Percentiles rank a stretch among this genome's conserved stretches.
phyloP scores from a whole-genome alignment of 164 flowering plant genomes.

The Umbilicus rupestris region DNA sequence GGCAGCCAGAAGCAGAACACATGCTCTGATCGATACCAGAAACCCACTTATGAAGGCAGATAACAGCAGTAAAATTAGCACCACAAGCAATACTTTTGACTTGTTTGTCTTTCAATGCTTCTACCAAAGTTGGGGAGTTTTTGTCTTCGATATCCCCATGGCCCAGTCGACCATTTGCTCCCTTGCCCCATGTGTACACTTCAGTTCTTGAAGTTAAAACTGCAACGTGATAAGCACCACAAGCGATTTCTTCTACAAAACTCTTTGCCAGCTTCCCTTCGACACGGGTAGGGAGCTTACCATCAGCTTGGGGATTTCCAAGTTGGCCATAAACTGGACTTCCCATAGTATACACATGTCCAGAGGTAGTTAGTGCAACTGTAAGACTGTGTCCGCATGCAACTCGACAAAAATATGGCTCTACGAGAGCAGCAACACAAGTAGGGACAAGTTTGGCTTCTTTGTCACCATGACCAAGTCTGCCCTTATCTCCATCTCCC shows the following conservation, averaged over 20 bases:
- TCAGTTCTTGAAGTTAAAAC: slow-evolving; percentile 91
- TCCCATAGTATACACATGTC: slow-evolving; percentile 95
- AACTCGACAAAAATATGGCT: slow-evolving; percentile 89
- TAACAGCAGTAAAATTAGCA: slow-evolving; percentile 80
- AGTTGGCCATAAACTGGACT: slow-evolving; percentile 94
- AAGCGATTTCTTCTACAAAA: slow-evolving; percentile 91
- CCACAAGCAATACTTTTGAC: slow-evolving; percentile 98
- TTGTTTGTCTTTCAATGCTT: slow-evolving; percentile 91
- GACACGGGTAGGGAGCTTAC: slow-evolving; percentile 78
- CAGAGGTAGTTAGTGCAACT: slow-evolving; percentile 87
- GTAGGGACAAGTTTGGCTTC: slow-evolving; percentile 91
- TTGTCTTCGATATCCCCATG: slow-evolving; percentile 90
- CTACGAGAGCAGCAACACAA: slow-evolving; percentile 93
- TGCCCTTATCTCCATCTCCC: slow-evolving; percentile 98
- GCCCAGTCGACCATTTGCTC: slow-evolving; percentile 92
- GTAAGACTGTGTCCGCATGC: slow-evolving; percentile 95
- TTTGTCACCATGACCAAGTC: slow-evolving; percentile 94
- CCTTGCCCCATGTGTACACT: slow-evolving; percentile 99
- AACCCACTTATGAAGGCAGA: slow-evolving; percentile 94
- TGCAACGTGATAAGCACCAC: slow-evolving; percentile 97
- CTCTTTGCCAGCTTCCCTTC: slow-evolving; percentile 80
- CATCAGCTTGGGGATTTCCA: slow-evolving; percentile 91
- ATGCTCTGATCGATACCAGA: slow-evolving; percentile 93
- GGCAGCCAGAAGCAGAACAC: slow-evolving; percentile 99
- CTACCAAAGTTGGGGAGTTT: slow-evolving; percentile 68